A percentile compares a stretch with the other conserved stretches of the same genome.
Conservation (phyloP, 2,329 filamentous ascomycete species). For the Hypomyces rosellus region DNA sequence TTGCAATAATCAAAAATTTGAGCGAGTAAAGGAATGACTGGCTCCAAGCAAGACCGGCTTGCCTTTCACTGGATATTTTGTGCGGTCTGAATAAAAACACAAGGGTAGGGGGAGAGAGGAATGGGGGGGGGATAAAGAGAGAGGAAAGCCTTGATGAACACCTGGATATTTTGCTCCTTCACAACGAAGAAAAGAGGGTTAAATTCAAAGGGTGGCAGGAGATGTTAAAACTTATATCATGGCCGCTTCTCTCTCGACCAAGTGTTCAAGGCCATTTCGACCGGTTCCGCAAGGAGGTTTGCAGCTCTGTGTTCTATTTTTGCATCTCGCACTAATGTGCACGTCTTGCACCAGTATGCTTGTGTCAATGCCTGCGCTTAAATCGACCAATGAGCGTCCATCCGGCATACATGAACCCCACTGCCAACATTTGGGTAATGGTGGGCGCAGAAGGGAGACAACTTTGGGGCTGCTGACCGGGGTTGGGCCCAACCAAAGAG, state of each 20-base stretch:
- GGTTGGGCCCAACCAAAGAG: constrained; percentile 8
- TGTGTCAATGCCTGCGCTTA: constrained; percentile 37
- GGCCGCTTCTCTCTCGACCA: constrained; percentile 38
- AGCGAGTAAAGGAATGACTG: constrained; percentile 38
- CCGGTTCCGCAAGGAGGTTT: constrained; percentile 7
- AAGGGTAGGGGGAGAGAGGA: constrained; percentile 23
- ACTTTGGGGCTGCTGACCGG: constrained; percentile 15
- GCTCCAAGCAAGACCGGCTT: constrained; percentile 56
- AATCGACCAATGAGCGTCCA: constrained; percentile 38
- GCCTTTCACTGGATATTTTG: constrained; percentile 37
- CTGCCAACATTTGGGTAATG: constrained; percentile 16
- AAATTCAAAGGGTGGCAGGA: constrained; percentile 34
- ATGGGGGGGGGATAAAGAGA: constrained; percentile 25
- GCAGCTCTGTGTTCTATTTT: constrained; percentile 31
- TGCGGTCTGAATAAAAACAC: constrained; percentile 22
- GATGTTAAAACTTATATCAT: constrained; percentile 53
- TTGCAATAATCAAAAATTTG: constrained; percentile 14
- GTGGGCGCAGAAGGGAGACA: constrained; percentile 21
- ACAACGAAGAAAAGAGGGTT: constrained; percentile 34
- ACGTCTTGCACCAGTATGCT: constrained; percentile 21
- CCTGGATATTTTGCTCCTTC: constrained; percentile 43
- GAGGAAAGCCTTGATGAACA: constrained; percentile 41
- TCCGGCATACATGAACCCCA: constrained; percentile 17
- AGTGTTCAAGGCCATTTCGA: constrained; percentile 20
- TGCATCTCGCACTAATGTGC: constrained; percentile 24